A percentile compares a stretch with the other conserved stretches of the same genome.
These are phyloP conservation scores for Venturia effusa DNA, from an alignment of 2,329 filamentous ascomycete species.

Conservation along the genomic window DNA sequence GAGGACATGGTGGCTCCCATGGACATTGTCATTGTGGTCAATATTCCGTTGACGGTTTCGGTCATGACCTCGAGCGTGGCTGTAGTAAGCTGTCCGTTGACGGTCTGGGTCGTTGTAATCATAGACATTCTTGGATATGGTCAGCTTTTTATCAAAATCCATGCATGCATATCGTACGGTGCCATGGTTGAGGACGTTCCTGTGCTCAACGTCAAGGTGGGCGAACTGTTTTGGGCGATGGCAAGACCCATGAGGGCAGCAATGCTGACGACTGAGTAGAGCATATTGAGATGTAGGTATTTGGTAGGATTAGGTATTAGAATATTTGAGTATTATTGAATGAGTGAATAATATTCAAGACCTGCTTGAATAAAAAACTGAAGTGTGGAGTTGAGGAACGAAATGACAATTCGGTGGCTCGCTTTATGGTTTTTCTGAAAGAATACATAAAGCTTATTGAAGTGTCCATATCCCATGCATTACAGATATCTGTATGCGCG, in stretches of 20 bases:
- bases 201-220: not conserved
- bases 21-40: not conserved
- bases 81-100: not conserved
- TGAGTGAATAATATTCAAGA: not conserved
- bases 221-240: not conserved
- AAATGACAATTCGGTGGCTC: not conserved
- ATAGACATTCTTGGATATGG: not conserved
- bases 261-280: not conserved
- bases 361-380: not conserved
- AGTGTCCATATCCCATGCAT: not conserved
- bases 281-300: not conserved
- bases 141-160: not conserved
- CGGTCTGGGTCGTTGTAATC: not conserved
- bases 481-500: not conserved
- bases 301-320: not conserved
- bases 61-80: conserved; percentile 1
- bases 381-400: not conserved
- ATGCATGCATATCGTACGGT: not conserved
- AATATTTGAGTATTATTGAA: not conserved
- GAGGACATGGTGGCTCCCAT: not conserved
- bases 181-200: not conserved
- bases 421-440: not conserved
- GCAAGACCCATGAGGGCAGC: not conserved
- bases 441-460: not conserved
- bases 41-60: not conserved